Conservation (phyloP, 2,329 filamentous ascomycete species). For the Ramichloridium luteum region DNA sequence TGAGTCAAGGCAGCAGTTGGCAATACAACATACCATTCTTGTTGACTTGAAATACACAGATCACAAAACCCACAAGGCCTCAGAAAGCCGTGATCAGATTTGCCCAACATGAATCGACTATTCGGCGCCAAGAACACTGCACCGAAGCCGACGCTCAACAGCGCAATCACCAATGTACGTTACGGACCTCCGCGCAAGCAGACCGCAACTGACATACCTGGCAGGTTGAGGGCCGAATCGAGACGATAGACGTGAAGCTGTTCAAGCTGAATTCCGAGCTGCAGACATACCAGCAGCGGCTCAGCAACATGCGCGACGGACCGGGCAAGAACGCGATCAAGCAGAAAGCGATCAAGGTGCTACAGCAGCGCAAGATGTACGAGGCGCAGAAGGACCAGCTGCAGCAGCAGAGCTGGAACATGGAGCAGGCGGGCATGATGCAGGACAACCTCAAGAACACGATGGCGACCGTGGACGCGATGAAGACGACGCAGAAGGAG, state of each 20-base stretch:
- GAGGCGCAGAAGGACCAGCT: conserved; percentile 89
- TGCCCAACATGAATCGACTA: conserved; percentile 71
- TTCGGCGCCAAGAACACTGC: conserved; percentile 80
- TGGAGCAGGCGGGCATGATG: conserved; percentile 98
- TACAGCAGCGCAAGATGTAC: conserved; percentile 88
- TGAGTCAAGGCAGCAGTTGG: no score
- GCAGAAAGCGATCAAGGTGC: conserved; percentile 85
- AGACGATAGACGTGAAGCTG: conserved; percentile 86
- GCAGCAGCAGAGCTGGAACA: conserved; percentile 92
- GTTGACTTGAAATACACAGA: not conserved
- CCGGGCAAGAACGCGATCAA: conserved; percentile 87
- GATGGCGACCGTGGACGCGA: conserved; percentile 94
- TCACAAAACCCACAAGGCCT: not conserved
- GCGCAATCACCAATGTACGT: conserved; percentile 66
- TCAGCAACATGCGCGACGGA: conserved; percentile 87
- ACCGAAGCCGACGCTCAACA: conserved; percentile 78
- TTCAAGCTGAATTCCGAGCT: conserved; percentile 86
- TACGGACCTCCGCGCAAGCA: conserved; percentile 10
- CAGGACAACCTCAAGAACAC: conserved; percentile 97
- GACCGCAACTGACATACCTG: conserved; percentile 17
- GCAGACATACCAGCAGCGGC: conserved; percentile 71
- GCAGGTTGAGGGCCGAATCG: conserved; percentile 66
- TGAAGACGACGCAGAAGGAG: conserved; percentile 93
- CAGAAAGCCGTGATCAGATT: not conserved
- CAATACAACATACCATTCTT: no score